Percentiles rank a stretch among this genome's conserved stretches.
Conservation (phyloP, 371 early-diverging fungal species). For the Haplosporangium sp. region DNA sequence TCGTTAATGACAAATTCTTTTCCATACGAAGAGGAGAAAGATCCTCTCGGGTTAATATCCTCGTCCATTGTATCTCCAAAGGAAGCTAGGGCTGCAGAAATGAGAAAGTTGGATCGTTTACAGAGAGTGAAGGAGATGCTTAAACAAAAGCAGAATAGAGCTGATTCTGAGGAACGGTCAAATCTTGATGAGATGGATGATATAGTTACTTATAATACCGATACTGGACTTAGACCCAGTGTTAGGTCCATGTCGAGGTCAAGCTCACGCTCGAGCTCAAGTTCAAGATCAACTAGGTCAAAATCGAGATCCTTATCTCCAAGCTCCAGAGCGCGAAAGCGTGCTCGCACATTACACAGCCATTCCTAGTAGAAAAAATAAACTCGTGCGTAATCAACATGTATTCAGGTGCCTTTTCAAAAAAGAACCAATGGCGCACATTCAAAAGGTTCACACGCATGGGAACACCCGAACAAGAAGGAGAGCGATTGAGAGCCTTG, state of each 20-base stretch:
- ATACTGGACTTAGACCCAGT: not conserved
- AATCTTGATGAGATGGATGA: not conserved
- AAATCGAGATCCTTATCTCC: conserved; percentile 19
- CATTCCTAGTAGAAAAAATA: not conserved
- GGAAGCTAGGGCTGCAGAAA: conserved; percentile 12
- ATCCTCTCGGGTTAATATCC: not conserved
- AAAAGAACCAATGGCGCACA: not conserved
- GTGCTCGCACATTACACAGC: conserved; percentile 5
- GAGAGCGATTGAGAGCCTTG: not conserved
- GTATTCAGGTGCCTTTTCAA: not conserved
- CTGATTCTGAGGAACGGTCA: not conserved
- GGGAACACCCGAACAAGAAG: not conserved
- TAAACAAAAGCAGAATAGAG: conserved; percentile 16
- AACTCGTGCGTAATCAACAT: not conserved
- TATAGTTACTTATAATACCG: not conserved
- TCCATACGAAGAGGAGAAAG: not conserved
- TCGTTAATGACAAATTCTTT: not conserved
- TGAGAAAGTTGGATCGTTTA: conserved; percentile 34
- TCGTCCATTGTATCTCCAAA: not conserved
- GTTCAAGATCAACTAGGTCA: conserved; percentile 15
- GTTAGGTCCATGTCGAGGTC: not conserved
- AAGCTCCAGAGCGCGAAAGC: conserved; percentile 9
- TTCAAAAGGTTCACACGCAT: not conserved
- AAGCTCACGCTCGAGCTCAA: conserved; percentile 10
- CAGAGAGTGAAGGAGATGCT: conserved; percentile 40